Evolutionary conservation across 2,329 filamentous ascomycete genomes (phyloP), one percentile per base, ranked within the genome.

Genomic region (Penicillium sp.): DNA sequence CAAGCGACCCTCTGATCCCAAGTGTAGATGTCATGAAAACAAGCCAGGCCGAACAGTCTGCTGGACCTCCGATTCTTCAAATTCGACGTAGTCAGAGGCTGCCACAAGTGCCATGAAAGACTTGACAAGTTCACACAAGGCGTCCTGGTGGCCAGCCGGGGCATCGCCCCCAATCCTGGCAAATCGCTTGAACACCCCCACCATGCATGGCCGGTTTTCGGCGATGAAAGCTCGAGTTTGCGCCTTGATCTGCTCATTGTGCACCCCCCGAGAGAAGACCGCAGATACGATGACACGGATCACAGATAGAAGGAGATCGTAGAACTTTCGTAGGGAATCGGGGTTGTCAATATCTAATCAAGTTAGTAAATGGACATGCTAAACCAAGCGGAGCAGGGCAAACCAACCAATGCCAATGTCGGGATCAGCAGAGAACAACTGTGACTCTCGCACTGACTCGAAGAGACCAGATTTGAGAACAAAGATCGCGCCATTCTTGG

Each of bases 401-500:
- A 59, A 66, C 76, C 67, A 70, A 84, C 84, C 83, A 57, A 93
- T 86, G 59, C 96, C 92, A 54, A 99, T 86, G 73, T 99, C 95
- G 0, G 95, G 95, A 72, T 99, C 95, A 13, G 90, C 90, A 9
- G 87, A 82, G 73, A 98, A 99, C 23, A 98, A 83, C n/a, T 87
- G 86, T 1, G 92, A 96, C 55, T 89, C 85, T 61, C 90, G 89
- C 27, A 98, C 80, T 0, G 91, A 84, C 45, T 88, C 85, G 78
- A 99, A 93, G 5, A 99, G 83, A 60, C 93, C 93, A 9, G 91
- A 90, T 68, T 96, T 92, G 43, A 98, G 82, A n/a, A 97, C 86
- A 62, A 91, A 87, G 57, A 88, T 89, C 47, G 95, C 93, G 27
- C 95, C 96, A n/a, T 84, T 79, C 56, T 90, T 88, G 1, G 89